Conservation (phyloP, 441 rosid genomes). For the Cnidoscolus chayamansa region DNA sequence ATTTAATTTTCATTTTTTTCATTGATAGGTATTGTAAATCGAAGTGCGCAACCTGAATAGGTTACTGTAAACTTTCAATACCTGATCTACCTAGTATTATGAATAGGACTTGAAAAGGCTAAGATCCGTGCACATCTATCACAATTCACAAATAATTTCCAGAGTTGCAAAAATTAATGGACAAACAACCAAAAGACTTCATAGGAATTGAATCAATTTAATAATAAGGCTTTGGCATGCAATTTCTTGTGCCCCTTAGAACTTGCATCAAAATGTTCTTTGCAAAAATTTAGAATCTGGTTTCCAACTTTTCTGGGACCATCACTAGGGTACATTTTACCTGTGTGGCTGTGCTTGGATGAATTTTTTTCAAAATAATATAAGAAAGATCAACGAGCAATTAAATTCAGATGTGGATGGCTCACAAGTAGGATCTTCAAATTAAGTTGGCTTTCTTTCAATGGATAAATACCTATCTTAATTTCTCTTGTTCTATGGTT, state of each 20-base stretch:
- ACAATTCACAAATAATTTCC: too few relatives aligned
- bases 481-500: neutral
- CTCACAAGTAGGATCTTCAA: neutral
- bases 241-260: neutral
- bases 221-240: neutral
- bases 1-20: too few relatives aligned
- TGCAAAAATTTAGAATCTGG: neutral
- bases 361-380: too few relatives aligned
- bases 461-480: neutral
- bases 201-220: too few relatives aligned
- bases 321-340: neutral
- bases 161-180: too few relatives aligned
- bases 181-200: too few relatives aligned
- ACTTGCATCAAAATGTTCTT: neutral
- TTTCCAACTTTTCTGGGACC: neutral
- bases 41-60: too few relatives aligned
- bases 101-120: too few relatives aligned
- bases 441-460: constrained; percentile 1
- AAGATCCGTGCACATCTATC: too few relatives aligned
- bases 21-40: too few relatives aligned
- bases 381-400: neutral
- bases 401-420: neutral
- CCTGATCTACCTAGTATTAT: too few relatives aligned
- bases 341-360: neutral
- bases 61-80: too few relatives aligned